phyloP scores from a whole-genome alignment of 1,284 basidiomycete species.

The Apiotrichum veenhuisii region DNA sequence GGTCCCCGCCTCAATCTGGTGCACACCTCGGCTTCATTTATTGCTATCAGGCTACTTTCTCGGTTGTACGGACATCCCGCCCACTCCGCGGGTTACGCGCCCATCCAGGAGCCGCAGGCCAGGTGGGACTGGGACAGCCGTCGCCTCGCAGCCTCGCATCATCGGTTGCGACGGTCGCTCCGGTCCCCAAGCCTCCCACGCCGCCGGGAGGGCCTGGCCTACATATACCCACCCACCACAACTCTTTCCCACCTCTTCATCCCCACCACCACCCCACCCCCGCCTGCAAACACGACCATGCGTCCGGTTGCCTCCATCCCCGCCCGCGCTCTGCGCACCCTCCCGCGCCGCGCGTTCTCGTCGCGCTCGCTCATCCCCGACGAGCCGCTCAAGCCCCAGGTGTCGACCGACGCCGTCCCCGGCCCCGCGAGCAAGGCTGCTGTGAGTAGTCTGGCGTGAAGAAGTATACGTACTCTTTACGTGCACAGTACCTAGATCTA shows the following conservation, averaged over 20 bases:
- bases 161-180: neutral
- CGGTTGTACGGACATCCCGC: too few species aligned
- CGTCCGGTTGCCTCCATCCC: slow-evolving; percentile 4
- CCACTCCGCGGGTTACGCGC: too few species aligned
- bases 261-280: neutral
- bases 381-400: slow-evolving; percentile 23
- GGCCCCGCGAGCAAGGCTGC: slow-evolving; percentile 24
- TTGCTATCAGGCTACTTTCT: neutral
- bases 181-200: too few species aligned
- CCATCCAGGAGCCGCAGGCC: too few species aligned
- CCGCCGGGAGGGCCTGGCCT: too few species aligned
- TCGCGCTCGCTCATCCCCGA: slow-evolving; percentile 25
- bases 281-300: slow-evolving; percentile 2
- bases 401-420: slow-evolving; percentile 24
- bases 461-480: neutral
- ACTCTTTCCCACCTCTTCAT: neutral
- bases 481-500: neutral
- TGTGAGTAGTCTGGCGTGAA: slow-evolving; percentile 9
- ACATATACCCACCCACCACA: neutral
- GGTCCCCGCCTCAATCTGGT: too few species aligned
- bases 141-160: neutral
- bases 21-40: too few species aligned
- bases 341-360: slow-evolving; percentile 20
- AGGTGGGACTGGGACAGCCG: too few species aligned
- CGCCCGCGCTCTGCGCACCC: slow-evolving; percentile 4